A percentile compares a stretch with the other conserved stretches of the same genome.
Conservation (phyloP, 768 basidiomycete genomes). For the Rhodocollybia butyracea region DNA sequence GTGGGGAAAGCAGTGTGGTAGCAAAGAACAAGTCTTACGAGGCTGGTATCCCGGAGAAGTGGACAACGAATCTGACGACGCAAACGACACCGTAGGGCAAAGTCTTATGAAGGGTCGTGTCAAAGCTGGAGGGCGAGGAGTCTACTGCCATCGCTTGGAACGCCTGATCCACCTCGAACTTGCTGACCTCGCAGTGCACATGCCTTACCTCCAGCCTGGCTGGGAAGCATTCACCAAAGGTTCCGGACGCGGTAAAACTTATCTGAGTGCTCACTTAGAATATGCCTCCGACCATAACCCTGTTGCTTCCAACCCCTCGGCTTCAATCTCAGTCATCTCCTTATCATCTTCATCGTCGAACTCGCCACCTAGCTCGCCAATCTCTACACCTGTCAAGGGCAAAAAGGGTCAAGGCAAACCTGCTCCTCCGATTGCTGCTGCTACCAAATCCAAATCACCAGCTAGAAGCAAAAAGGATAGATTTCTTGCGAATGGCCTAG, state of each 20-base stretch:
- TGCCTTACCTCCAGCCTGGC: constrained; percentile 54
- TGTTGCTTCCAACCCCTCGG: background rate
- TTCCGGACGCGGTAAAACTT: constrained; percentile 11
- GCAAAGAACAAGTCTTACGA: constrained; percentile 68
- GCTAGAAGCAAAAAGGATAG: background rate
- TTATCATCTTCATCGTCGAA: background rate
- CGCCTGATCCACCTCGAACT: constrained; percentile 80
- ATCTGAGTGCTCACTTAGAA: constrained; percentile 12
- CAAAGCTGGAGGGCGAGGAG: constrained; percentile 55
- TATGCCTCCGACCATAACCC: background rate
- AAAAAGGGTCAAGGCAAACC: background rate
- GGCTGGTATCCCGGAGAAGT: constrained; percentile 69
- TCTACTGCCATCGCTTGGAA: constrained; percentile 76
- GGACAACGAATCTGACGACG: constrained; percentile 32
- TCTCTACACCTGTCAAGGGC: background rate
- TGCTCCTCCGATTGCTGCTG: too few species aligned
- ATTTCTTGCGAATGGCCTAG: constrained; percentile 15
- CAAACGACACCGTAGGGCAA: constrained; percentile 26
- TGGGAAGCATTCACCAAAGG: constrained; percentile 37
- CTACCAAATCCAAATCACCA: constrained; percentile 1
- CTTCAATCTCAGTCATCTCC: background rate
- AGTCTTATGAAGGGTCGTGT: constrained; percentile 68
- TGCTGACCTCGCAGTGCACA: constrained; percentile 57
- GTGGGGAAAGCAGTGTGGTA: constrained; percentile 80
- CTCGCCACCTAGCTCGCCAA: background rate